Percentiles rank a stretch among this genome's conserved stretches.
These are phyloP conservation scores for Glaciozyma antarctica DNA, from an alignment of 768 basidiomycete genomes.

Conservation along the genomic window DNA sequence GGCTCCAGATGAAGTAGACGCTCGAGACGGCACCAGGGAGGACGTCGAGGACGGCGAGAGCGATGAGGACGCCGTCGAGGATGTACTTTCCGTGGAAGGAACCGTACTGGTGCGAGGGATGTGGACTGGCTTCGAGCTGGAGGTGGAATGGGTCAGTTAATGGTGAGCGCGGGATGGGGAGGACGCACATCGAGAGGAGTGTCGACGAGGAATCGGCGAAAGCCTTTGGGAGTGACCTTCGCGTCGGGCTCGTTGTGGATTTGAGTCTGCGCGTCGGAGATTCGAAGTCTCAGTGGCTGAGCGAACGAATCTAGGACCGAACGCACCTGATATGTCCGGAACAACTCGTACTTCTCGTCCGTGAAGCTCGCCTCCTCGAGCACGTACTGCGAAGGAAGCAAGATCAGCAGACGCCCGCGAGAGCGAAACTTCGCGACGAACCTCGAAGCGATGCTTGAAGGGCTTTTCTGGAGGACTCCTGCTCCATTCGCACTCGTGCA, in stretches of 20 bases:
- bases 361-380: constrained; percentile 70
- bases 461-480: neutral
- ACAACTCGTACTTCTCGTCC: constrained; percentile 71
- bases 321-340: constrained; percentile 53
- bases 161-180: neutral
- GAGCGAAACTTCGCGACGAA: constrained; percentile 45
- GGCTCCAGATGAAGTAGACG: constrained; percentile 85
- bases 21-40: constrained; percentile 70
- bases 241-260: constrained; percentile 61
- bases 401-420: constrained; percentile 45
- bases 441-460: constrained; percentile 28
- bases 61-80: constrained; percentile 70
- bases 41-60: constrained; percentile 80
- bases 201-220: constrained; percentile 61
- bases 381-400: constrained; percentile 20
- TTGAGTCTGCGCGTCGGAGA: constrained; percentile 41
- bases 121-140: constrained; percentile 50
- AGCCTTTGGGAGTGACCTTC: constrained; percentile 34
- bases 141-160: neutral
- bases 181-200: constrained; percentile 59
- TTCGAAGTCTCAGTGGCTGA: neutral
- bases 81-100: constrained; percentile 84
- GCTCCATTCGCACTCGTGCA: constrained; percentile 11
- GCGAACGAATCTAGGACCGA: neutral
- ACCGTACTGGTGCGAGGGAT: constrained; percentile 57